Conservation (phyloP, 2,329 filamentous ascomycete species). For the Neurospora crassa region DNA sequence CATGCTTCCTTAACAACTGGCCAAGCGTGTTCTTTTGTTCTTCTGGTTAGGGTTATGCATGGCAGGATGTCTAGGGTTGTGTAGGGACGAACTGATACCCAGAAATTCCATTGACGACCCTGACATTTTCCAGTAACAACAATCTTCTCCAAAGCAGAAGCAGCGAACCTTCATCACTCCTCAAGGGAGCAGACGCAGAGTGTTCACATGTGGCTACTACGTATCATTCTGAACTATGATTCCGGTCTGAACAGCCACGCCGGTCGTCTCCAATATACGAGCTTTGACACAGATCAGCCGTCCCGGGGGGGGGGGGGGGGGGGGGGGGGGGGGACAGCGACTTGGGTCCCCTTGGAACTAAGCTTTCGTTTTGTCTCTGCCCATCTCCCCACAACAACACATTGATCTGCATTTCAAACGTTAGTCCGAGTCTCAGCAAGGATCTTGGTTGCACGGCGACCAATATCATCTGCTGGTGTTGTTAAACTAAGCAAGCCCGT, state of each 20-base stretch:
- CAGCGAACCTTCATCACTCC: too few relatives aligned
- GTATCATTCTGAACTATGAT: not conserved
- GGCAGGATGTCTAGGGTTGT: not conserved
- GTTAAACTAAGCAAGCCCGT: not conserved
- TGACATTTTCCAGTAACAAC: not conserved
- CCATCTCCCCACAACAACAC: not conserved
- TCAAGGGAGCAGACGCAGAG: not conserved
- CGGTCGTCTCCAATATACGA: not conserved
- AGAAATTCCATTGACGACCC: not conserved
- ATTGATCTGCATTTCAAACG: not conserved
- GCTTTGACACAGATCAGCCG: not conserved
- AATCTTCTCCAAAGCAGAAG: too few relatives aligned
- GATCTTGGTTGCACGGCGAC: not conserved
- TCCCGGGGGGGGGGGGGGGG: too few relatives aligned
- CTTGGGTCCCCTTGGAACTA: not conserved
- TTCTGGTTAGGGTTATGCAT: not conserved
- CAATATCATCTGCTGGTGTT: not conserved
- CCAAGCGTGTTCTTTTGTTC: not conserved
- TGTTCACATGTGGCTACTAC: not conserved
- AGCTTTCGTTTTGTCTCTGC: not conserved
- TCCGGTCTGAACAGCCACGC: not conserved
- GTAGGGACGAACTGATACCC: not conserved
- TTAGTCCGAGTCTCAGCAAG: not conserved
- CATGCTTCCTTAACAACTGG: not conserved
- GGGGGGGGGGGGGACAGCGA: not conserved